Percentiles rank a stretch among this genome's conserved stretches.
Conservation (phyloP, 441 rosid species). For the Brassica hybrid region DNA sequence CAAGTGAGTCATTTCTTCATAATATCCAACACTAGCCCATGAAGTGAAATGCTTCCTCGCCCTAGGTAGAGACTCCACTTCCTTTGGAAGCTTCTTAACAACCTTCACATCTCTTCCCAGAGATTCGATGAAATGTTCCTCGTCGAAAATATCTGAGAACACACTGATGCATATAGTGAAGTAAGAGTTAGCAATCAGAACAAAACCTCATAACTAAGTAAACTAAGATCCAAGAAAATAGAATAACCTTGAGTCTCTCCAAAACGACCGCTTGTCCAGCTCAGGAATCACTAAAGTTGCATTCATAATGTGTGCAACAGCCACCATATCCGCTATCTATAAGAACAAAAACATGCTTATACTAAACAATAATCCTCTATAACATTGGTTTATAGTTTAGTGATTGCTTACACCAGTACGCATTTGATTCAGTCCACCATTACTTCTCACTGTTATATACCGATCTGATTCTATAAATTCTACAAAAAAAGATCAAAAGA, state of each 20-base stretch:
- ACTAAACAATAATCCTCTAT: not conserved
- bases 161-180: constrained; percentile 52
- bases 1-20: constrained; percentile 74
- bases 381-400: not conserved
- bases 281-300: constrained; percentile 94
- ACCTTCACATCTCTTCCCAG: constrained; percentile 74
- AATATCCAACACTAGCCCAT: constrained; percentile 87
- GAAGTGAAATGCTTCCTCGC: constrained; percentile 93
- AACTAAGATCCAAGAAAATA: not conserved
- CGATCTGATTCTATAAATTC: constrained; percentile 60
- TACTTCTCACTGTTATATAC: constrained; percentile 86
- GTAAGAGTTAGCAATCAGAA: constrained; percentile 1
- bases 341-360: constrained; percentile 20
- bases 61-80: constrained; percentile 70
- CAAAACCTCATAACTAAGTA: not conserved
- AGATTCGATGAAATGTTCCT: constrained; percentile 66
- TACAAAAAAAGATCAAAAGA: constrained; percentile 37
- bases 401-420: constrained; percentile 86
- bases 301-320: constrained; percentile 92
- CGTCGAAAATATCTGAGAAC: constrained; percentile 88
- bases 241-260: constrained; percentile 81
- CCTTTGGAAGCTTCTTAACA: constrained; percentile 75
- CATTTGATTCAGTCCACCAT: constrained; percentile 99
- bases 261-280: constrained; percentile 87
- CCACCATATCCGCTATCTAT: constrained; percentile 95